Evolutionary conservation across 202 grass and related monocot genomes (phyloP).

Genomic region (Zoysia matrella): DNA sequence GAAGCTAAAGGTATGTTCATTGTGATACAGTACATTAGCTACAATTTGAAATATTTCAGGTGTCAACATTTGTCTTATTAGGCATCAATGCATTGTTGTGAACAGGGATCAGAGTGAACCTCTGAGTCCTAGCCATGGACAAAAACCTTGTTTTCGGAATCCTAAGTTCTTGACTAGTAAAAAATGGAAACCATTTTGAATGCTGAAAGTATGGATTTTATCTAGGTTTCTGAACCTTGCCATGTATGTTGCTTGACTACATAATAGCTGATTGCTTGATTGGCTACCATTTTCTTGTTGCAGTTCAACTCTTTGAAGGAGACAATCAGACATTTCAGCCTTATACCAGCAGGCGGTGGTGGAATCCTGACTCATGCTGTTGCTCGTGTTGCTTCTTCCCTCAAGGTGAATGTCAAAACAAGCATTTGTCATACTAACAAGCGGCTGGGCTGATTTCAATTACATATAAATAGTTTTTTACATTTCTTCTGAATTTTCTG

Average conservation of each 20-base stretch:
- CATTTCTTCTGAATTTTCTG: too few relatives aligned
- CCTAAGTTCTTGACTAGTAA: not conserved
- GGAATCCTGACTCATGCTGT: conserved; percentile 86
- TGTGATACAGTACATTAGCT: too few relatives aligned
- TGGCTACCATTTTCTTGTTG: conserved; percentile 33
- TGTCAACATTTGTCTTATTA: too few relatives aligned
- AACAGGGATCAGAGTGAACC: not conserved
- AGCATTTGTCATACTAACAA: conserved; percentile 11
- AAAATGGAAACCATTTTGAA: not conserved
- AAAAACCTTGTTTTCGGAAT: not conserved
- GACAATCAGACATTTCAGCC: conserved; percentile 87
- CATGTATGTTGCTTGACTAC: conserved; percentile 28
- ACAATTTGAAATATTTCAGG: too few relatives aligned
- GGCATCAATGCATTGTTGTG: too few relatives aligned
- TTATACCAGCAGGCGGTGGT: conserved; percentile 85
- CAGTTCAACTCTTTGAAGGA: conserved; percentile 91
- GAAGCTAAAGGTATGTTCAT: conserved; percentile 69
- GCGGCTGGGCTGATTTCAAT: not conserved
- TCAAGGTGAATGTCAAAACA: conserved; percentile 69
- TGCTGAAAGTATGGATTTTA: not conserved
- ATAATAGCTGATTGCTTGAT: not conserved
- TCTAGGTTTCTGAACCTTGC: not conserved
- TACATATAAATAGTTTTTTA: conserved; percentile 25
- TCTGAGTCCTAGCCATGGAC: not conserved
- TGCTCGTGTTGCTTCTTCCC: conserved; percentile 78